Evolutionary conservation across 2,329 filamentous ascomycete genomes (phyloP).

Genomic region (Nemania sp.): DNA sequence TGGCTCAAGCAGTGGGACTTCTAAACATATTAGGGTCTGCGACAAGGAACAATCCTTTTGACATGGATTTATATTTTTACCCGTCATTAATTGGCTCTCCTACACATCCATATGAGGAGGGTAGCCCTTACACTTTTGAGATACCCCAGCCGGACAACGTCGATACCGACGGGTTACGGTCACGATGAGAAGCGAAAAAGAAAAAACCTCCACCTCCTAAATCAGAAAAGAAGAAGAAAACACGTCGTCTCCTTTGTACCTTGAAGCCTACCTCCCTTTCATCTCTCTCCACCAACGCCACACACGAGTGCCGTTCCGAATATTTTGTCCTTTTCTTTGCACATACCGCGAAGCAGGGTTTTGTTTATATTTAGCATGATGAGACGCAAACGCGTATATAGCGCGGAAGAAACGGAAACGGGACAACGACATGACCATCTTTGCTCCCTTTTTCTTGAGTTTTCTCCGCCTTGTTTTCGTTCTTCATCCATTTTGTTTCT

Average conservation of each 20-base stretch:
- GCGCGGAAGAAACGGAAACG: slow-evolving; percentile 4
- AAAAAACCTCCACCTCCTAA: too few relatives aligned
- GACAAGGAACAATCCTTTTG: background rate
- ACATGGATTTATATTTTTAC: background rate
- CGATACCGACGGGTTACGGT: slow-evolving; percentile 10
- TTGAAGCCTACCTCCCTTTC: background rate
- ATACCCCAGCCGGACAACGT: slow-evolving; percentile 14
- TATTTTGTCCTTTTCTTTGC: background rate
- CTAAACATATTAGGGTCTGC: too few relatives aligned
- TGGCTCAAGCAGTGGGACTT: slow-evolving; percentile 32
- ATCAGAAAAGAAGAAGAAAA: background rate
- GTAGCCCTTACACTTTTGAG: too few relatives aligned
- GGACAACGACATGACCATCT: background rate
- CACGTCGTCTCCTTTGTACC: slow-evolving; percentile 7
- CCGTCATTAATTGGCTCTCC: slow-evolving; percentile 8
- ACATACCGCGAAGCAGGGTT: slow-evolving; percentile 5
- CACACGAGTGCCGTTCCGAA: background rate
- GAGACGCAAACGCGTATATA: background rate
- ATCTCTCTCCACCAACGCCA: background rate
- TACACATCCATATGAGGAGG: too few relatives aligned
- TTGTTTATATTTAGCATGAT: slow-evolving; percentile 5
- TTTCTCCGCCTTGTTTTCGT: background rate
- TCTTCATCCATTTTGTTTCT: too few relatives aligned
- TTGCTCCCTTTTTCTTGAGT: background rate
- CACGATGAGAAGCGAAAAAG: background rate